Conservation (phyloP, 768 basidiomycete species). For the Trametes cinnabarina region DNA sequence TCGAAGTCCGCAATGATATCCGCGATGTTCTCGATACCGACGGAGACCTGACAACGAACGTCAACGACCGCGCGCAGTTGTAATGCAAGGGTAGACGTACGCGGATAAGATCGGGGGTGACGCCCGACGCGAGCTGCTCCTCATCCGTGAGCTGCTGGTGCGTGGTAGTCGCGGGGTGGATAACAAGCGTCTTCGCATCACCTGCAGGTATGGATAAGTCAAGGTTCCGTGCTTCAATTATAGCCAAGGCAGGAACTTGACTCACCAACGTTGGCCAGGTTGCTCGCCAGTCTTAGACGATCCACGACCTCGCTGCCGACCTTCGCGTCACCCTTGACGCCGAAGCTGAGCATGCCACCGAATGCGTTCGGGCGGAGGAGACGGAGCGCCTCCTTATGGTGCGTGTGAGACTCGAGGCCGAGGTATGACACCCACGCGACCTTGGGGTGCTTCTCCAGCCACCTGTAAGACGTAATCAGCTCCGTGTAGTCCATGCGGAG, state of each 20-base stretch:
- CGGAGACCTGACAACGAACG: conserved; percentile 32
- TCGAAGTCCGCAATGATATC: conserved; percentile 47
- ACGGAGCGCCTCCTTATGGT: conserved; percentile 55
- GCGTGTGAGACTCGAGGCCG: conserved; percentile 61
- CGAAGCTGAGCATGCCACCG: conserved; percentile 79
- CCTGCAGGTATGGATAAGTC: conserved; percentile 31
- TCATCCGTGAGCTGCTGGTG: conserved; percentile 64
- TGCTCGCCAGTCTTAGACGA: conserved; percentile 63
- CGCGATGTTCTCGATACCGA: conserved; percentile 41
- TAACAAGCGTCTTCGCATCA: conserved; percentile 78
- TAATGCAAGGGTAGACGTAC: conserved; percentile 36
- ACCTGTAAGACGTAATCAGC: conserved; percentile 24
- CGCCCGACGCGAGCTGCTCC: conserved; percentile 65
- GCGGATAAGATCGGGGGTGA: conserved; percentile 73
- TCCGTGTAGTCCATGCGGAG: neutral
- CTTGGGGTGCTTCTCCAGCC: conserved; percentile 61
- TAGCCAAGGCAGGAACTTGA: conserved; percentile 23
- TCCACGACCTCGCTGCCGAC: conserved; percentile 65
- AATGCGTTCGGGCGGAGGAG: conserved; percentile 55
- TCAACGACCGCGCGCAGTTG: neutral
- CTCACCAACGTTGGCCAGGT: conserved; percentile 70
- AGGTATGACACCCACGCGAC: conserved; percentile 80
- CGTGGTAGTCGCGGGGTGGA: conserved; percentile 76
- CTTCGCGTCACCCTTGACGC: conserved; percentile 53
- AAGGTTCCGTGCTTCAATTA: conserved; percentile 12